Base-by-base conservation (phyloP, 164 flowering plant genomes). In the Piper longum region DNA sequence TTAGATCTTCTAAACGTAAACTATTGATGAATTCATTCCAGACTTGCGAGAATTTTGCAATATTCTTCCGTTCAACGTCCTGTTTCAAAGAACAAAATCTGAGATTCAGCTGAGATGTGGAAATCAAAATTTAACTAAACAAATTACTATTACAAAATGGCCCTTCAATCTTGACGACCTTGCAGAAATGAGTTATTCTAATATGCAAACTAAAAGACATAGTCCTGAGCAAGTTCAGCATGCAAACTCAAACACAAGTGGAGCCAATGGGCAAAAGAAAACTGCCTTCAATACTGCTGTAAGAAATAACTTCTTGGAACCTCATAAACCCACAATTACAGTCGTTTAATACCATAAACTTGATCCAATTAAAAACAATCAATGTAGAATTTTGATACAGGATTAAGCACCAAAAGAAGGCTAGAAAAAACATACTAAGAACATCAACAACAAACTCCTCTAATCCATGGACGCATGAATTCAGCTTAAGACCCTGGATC, bases 11-110 rank as follows among this genome's bases (percentile, higher is more conserved):
- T 41, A 11, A 26, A 65, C 98, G 79, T 89, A 92, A 65, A 61
- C 86, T 76, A 57, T 73, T 63, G 73, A 92, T 89, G 75, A 92
- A 83, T 63, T 83, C 87, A 76, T 89, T 92, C 98, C 98, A 92
- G 77, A 92, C 84, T 69, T 81, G 89, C 70, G 96, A 92, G 72
- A 92, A 92, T 62, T 80, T 80, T 60, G 88, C 86, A 67, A 87
- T 79, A 54, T 80, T 80, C 75, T 72, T 81, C 52, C 80, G 62
- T 17, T 18, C 43, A 61, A 59, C 60, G 36, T 16, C 19, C 43
- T 17, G 52, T n/a, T 16, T 57, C 14, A 63, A 14, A 60, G 42
- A 7, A 60, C 4, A 41, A 40, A n/a, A 11, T 60, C 14, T 60
- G 16, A 60, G 62, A 26, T 26, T 26, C 36, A 26, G 36, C 36